Evolutionary conservation across 1,284 basidiomycete genomes (phyloP).

Genomic region (Rhodotorula glutinis): DNA sequence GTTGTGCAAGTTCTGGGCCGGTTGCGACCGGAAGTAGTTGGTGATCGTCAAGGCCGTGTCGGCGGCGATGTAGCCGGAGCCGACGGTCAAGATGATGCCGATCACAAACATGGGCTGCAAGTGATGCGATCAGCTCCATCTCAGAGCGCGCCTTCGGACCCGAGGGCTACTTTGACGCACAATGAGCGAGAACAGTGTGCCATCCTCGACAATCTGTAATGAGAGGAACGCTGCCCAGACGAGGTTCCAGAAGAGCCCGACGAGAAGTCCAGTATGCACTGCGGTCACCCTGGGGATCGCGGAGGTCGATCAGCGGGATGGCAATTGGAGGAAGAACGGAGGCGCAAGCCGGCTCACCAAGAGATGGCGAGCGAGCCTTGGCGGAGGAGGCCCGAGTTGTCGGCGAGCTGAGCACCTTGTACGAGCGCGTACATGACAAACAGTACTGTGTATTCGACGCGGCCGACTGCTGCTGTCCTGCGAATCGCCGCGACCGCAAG

Average conservation of each 20-base stretch:
- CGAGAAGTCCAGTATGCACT: conserved; percentile 36
- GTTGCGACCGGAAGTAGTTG: conserved; percentile 41
- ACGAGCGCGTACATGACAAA: conserved; percentile 41
- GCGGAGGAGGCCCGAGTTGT: conserved; percentile 39
- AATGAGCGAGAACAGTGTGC: conserved; percentile 37
- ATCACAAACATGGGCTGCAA: conserved; percentile 28
- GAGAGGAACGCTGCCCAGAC: conserved; percentile 42
- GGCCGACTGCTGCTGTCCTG: conserved; percentile 40
- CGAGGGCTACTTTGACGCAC: conserved; percentile 9
- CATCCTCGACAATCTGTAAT: conserved; percentile 45
- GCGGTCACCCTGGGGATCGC: conserved; percentile 29
- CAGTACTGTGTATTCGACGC: conserved; percentile 40
- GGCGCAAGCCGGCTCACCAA: conserved; percentile 20
- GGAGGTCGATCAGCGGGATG: neutral
- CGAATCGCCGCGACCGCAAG: conserved; percentile 35
- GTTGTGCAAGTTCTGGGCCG: conserved; percentile 36
- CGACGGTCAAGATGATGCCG: conserved; percentile 36
- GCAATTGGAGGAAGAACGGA: neutral
- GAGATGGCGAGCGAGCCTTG: conserved; percentile 34
- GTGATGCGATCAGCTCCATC: neutral
- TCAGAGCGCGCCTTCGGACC: too few relatives aligned
- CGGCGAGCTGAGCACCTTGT: conserved; percentile 41
- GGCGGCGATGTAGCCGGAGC: conserved; percentile 42
- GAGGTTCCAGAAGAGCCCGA: conserved; percentile 37
- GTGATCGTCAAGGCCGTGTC: conserved; percentile 44